These are phyloP conservation scores for Lophium mytilinum DNA, from an alignment of 495 filamentous ascomycete genomes.

Conservation along the genomic window DNA sequence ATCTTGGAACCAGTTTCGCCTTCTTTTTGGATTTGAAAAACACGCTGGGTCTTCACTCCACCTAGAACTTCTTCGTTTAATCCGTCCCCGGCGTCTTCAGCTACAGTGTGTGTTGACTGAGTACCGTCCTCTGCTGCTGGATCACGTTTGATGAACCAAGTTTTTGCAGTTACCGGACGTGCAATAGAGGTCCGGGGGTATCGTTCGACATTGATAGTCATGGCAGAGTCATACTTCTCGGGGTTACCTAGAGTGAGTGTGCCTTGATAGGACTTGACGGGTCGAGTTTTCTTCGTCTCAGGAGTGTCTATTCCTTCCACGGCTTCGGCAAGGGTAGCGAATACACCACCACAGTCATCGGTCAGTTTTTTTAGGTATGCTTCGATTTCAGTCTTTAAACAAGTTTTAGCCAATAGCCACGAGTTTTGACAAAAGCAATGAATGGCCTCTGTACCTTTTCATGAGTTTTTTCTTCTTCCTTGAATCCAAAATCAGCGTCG, in stretches of 20 bases:
- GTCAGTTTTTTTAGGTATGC: conserved; percentile 51
- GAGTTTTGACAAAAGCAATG: neutral
- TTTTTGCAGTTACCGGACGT: conserved; percentile 62
- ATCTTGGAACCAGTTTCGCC: conserved; percentile 67
- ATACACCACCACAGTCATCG: conserved; percentile 58
- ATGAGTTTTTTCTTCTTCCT: conserved; percentile 78
- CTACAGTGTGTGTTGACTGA: conserved; percentile 44
- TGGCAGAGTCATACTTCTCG: conserved; percentile 60
- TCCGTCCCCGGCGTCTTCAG: conserved; percentile 39
- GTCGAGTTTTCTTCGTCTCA: conserved; percentile 60
- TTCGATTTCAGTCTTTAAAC: conserved; percentile 58
- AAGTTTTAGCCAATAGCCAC: neutral
- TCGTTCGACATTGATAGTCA: conserved; percentile 81
- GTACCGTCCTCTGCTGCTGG: conserved; percentile 38
- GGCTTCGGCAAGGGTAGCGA: conserved; percentile 78
- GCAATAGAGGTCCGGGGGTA: conserved; percentile 79
- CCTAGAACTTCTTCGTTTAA: conserved; percentile 45
- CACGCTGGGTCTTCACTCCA: conserved; percentile 59
- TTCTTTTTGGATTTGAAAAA: conserved; percentile 72
- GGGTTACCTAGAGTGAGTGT: conserved; percentile 72
- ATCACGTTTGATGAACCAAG: conserved; percentile 52
- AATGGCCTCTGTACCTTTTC: conserved; percentile 40
- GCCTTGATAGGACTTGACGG: conserved; percentile 72
- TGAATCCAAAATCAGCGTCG: conserved; percentile 80
- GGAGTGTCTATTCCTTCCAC: conserved; percentile 69